These are phyloP conservation scores for Zygnema circumcarinatum DNA, from an alignment of 139 green algal species.

Conservation along the genomic window DNA sequence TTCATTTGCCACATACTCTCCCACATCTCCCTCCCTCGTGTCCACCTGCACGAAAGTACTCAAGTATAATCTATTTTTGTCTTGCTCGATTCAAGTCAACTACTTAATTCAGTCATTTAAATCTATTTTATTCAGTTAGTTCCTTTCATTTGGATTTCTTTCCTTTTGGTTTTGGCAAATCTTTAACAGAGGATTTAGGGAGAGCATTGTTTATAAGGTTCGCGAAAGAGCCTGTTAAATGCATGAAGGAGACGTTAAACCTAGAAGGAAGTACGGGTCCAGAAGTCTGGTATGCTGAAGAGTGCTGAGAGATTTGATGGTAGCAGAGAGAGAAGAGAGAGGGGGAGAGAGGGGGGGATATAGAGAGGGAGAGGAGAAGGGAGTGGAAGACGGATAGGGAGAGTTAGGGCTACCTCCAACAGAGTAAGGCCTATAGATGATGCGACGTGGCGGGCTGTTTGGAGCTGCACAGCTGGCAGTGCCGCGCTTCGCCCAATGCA, in stretches of 20 bases:
- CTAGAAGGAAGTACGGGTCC: no score
- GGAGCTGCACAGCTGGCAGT: conserved; percentile 22
- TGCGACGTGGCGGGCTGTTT: conserved; percentile 15
- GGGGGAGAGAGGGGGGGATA: no score
- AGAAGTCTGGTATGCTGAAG: no score
- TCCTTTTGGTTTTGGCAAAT: no score
- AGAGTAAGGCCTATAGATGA: conserved; percentile 33
- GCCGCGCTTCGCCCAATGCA: conserved; percentile 35
- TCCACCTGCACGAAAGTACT: conserved; percentile 24
- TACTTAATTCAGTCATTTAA: neutral
- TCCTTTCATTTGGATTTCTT: neutral
- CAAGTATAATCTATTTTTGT: neutral
- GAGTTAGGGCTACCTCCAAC: conserved; percentile 42
- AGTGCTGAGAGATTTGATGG: no score
- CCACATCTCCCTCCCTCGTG: conserved; percentile 46
- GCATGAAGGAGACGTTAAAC: no score
- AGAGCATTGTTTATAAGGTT: no score
- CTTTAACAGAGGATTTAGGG: neutral
- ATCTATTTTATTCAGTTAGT: neutral
- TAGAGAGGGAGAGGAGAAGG: no score
- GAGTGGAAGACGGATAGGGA: no score
- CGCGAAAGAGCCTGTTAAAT: no score
- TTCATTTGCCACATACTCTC: conserved; percentile 57
- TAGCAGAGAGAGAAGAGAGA: no score
- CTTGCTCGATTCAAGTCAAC: neutral